These are phyloP conservation scores for Neofusicoccum cordaticola DNA, from an alignment of 2,329 filamentous ascomycete genomes.

Conservation along the genomic window DNA sequence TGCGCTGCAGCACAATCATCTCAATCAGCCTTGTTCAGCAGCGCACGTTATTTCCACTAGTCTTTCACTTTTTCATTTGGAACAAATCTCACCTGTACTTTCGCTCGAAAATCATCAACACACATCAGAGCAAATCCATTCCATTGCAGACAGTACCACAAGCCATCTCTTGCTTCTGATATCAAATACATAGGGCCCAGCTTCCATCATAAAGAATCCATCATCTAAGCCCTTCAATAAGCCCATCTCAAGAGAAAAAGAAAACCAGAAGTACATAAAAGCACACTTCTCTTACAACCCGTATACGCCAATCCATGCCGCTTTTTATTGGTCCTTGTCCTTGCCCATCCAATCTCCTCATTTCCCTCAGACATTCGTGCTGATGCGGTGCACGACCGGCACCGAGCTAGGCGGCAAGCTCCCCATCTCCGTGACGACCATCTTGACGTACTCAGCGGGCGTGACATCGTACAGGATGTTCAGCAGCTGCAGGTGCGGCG, in stretches of 20 bases:
- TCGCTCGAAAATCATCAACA: too few relatives aligned
- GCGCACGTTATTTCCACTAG: too few relatives aligned
- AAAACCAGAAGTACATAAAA: not conserved
- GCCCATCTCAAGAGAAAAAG: not conserved
- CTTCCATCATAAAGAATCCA: not conserved
- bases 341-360: not conserved
- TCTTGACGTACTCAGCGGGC: constrained; percentile 77
- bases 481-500: constrained; percentile 53
- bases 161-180: not conserved
- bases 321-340: not conserved
- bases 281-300: not conserved
- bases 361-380: constrained; percentile 25
- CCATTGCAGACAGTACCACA: not conserved
- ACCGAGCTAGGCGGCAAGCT: constrained; percentile 83
- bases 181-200: not conserved
- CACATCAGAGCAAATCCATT: not conserved
- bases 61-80: too few relatives aligned
- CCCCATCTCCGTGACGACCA: constrained; percentile 89
- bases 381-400: constrained; percentile 65
- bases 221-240: not conserved
- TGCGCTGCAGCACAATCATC: too few relatives aligned
- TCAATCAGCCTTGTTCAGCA: too few relatives aligned
- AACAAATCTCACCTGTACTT: too few relatives aligned
- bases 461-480: constrained; percentile 92
- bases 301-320: constrained; percentile 9